A percentile compares a stretch with the other conserved stretches of the same genome.
Conservation (phyloP, 768 basidiomycete genomes). For the Suillus tomentosus region DNA sequence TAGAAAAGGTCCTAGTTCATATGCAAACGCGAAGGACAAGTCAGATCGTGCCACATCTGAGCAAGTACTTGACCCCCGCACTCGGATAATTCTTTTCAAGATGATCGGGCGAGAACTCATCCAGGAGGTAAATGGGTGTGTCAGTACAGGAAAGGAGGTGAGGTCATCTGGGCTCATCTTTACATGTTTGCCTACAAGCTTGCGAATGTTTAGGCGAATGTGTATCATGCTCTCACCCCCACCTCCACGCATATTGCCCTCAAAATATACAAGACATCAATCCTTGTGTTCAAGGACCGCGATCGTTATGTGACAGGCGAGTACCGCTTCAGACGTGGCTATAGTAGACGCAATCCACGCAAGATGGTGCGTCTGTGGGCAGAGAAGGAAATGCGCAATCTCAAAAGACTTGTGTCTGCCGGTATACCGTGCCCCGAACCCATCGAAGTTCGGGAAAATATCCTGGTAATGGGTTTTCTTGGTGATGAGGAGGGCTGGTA, state of each 20-base stretch:
- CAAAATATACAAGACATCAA: conserved; percentile 98
- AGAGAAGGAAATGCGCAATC: conserved; percentile 98
- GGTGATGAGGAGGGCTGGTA: conserved; percentile 83
- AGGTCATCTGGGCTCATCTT: conserved; percentile 21
- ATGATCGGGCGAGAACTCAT: conserved; percentile 92
- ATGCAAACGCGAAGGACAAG: conserved; percentile 92
- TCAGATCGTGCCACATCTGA: conserved; percentile 95
- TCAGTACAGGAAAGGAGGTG: conserved; percentile 98
- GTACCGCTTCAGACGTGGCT: conserved; percentile 90
- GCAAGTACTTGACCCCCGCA: conserved; percentile 96
- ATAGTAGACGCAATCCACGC: conserved; percentile 86
- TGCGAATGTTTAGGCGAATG: conserved; percentile 65
- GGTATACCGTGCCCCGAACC: conserved; percentile 88
- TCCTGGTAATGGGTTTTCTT: conserved; percentile 93
- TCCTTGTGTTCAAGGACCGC: conserved; percentile 96
- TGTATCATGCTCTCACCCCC: conserved; percentile 83
- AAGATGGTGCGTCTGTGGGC: conserved; percentile 99
- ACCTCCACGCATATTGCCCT: conserved; percentile 72
- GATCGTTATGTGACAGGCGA: conserved; percentile 96
- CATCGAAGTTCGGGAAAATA: conserved; percentile 92
- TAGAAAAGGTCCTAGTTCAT: conserved; percentile 87
- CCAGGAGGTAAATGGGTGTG: conserved; percentile 91
- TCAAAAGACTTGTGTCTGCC: conserved; percentile 80
- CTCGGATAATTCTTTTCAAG: conserved; percentile 90
- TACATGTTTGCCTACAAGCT: conserved; percentile 33